A percentile compares a stretch with the other conserved stretches of the same genome.
Evolutionary conservation across 805 yeast species (phyloP).

Genomic region (Sugiyamaella smithiae): DNA sequence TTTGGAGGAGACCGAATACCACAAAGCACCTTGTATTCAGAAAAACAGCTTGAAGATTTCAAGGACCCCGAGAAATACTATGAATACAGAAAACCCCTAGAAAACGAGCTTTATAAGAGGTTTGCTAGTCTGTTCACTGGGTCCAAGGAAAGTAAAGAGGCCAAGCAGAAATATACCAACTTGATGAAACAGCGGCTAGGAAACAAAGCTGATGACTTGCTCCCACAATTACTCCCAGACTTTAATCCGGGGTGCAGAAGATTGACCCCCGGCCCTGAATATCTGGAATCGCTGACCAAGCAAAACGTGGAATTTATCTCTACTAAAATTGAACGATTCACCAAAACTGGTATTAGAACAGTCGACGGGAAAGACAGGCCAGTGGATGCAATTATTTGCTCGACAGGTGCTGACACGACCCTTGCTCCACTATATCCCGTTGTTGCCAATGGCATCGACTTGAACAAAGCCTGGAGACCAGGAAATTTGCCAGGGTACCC

Average conservation of each 20-base stretch:
- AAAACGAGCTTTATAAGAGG: conserved; percentile 5
- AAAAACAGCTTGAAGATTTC: conserved; percentile 11
- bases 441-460: conserved; percentile 9
- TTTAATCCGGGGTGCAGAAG: conserved; percentile 23
- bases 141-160: conserved; percentile 5
- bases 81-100: conserved; percentile 9
- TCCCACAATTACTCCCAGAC: conserved; percentile 22
- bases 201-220: conserved; percentile 10
- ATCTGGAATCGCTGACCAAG: conserved; percentile 22
- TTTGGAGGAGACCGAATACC: conserved; percentile 12
- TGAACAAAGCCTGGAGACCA: conserved; percentile 8
- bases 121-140: conserved; percentile 13
- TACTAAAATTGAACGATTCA: conserved; percentile 18
- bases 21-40: conserved; percentile 8
- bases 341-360: conserved; percentile 22
- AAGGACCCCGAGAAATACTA: conserved; percentile 14
- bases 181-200: conserved; percentile 14
- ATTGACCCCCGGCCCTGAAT: conserved; percentile 24
- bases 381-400: conserved; percentile 14
- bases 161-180: conserved; percentile 3
- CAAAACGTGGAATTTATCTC: conserved; percentile 22
- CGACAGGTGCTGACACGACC: conserved; percentile 16
- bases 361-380: conserved; percentile 16
- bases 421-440: conserved; percentile 13
- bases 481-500: conserved; percentile 13